Evolutionary conservation across 2,329 filamentous ascomycete genomes (phyloP).

Genomic region (Claviceps spartinae): DNA sequence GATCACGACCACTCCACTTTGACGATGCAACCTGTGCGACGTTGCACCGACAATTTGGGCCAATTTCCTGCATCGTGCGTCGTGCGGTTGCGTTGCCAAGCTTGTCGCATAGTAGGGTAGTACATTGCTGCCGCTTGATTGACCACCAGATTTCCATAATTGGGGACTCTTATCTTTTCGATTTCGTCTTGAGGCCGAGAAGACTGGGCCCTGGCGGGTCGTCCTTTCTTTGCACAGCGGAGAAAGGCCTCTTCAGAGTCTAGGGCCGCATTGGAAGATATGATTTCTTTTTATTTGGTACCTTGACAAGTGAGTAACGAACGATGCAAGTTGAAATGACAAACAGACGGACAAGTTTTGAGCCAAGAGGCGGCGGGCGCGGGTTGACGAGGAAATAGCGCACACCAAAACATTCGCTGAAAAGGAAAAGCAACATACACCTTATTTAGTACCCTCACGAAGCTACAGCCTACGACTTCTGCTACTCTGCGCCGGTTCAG

Average conservation of each 20-base stretch:
- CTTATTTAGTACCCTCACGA: too few relatives aligned
- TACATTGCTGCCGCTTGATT: neutral
- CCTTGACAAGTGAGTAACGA: too few relatives aligned
- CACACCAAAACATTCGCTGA: too few relatives aligned
- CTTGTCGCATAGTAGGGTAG: neutral
- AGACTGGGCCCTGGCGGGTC: neutral
- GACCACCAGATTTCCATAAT: neutral
- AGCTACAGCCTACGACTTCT: too few relatives aligned
- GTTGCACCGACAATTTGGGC: slow-evolving; percentile 4
- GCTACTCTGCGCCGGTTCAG: too few relatives aligned
- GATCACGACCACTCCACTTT: neutral
- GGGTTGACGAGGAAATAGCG: too few relatives aligned
- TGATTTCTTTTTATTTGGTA: too few relatives aligned
- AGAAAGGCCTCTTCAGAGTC: neutral
- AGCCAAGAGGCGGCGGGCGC: too few relatives aligned
- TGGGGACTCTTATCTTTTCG: neutral
- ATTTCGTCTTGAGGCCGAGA: neutral
- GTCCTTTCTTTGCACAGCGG: neutral
- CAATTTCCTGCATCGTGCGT: neutral
- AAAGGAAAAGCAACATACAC: too few relatives aligned
- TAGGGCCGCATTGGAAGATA: too few relatives aligned
- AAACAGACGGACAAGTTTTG: too few relatives aligned
- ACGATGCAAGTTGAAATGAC: too few relatives aligned
- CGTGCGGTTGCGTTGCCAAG: neutral
- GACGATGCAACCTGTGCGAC: slow-evolving; percentile 1